phyloP scores from a whole-genome alignment of 169 alveolate genomes.

The Plasmodium cynomolgi region DNA sequence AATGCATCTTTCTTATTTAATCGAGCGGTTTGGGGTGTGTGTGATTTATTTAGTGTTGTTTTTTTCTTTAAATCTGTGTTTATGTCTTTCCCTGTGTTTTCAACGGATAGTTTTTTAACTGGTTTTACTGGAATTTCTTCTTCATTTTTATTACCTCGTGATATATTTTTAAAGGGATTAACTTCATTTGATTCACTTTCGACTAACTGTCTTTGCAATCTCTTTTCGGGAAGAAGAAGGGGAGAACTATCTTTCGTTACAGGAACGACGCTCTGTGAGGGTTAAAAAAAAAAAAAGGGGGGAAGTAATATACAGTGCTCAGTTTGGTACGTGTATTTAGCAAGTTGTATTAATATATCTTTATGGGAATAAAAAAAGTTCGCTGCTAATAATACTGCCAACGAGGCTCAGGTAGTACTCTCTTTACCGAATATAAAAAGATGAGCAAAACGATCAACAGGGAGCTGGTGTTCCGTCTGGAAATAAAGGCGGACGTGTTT shows the following conservation, averaged over 20 bases:
- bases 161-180: background rate
- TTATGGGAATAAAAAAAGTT: background rate
- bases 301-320: background rate
- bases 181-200: background rate
- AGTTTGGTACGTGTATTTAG: background rate
- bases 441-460: background rate
- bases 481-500: background rate
- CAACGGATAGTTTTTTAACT: background rate
- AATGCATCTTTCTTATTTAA: background rate
- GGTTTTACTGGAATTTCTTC: background rate
- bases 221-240: background rate
- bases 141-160: background rate
- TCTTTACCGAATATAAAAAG: background rate
- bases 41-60: too few species aligned
- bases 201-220: background rate
- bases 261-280: background rate
- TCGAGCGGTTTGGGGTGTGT: background rate
- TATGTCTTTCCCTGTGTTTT: background rate
- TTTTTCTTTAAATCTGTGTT: too few species aligned
- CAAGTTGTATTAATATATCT: background rate
- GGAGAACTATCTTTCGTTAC: background rate
- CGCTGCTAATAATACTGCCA: background rate
- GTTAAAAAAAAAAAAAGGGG: background rate
- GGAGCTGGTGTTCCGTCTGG: background rate
- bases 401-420: background rate